Conservation (phyloP, 2,329 filamentous ascomycete species). For the Ophiostoma sp. region DNA sequence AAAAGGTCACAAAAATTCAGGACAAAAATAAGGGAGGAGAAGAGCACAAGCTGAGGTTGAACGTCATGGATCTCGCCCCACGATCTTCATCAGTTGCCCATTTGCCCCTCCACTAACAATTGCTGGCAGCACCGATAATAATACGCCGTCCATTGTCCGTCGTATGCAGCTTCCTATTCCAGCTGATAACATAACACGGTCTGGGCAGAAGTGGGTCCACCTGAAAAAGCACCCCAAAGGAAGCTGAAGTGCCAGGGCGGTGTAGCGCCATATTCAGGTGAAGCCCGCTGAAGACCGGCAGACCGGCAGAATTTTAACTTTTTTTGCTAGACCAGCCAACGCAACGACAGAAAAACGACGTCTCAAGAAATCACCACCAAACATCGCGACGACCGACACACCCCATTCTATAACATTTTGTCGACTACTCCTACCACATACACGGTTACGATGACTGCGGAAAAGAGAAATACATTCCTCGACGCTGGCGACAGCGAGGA, state of each 20-base stretch:
- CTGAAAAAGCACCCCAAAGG: not conserved
- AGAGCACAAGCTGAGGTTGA: not conserved
- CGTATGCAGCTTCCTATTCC: constrained; percentile 10
- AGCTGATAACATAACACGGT: constrained; percentile 11
- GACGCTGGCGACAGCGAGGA: constrained; percentile 61
- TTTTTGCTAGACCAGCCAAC: not conserved
- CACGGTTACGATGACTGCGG: constrained; percentile 56
- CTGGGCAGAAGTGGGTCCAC: not conserved
- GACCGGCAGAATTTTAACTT: constrained; percentile 17
- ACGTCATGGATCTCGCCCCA: constrained; percentile 3
- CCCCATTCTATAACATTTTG: not conserved
- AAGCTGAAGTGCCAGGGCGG: not conserved
- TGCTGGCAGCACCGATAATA: not conserved
- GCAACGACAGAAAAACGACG: not conserved
- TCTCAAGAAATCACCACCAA: not conserved
- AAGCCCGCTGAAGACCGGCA: not conserved
- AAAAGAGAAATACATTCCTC: constrained; percentile 73
- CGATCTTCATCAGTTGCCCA: constrained; percentile 1
- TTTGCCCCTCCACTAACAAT: constrained; percentile 16
- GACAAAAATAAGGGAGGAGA: not conserved
- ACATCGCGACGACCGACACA: not conserved
- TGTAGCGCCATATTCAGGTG: constrained; percentile 13
- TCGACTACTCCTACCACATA: not conserved
- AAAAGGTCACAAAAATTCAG: not conserved
- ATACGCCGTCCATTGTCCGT: not conserved